Conservation (phyloP, 2,329 filamentous ascomycete species). For the Coniochaeta sp. region DNA sequence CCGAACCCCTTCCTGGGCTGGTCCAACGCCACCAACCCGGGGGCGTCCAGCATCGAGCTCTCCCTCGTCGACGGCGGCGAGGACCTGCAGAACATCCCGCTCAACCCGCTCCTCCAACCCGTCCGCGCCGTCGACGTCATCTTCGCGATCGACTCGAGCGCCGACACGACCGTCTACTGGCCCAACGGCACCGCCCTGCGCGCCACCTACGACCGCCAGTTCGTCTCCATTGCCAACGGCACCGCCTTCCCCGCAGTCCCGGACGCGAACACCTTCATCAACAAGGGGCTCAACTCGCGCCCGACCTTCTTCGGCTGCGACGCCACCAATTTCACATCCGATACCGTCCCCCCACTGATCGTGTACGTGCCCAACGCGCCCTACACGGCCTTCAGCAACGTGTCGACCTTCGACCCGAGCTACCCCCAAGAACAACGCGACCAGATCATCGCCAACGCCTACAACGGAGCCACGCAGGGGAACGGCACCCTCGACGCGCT, state of each 20-base stretch:
- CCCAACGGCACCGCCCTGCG: slow-evolving; percentile 54
- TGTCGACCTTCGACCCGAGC: slow-evolving; percentile 64
- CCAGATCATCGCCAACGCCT: slow-evolving; percentile 79
- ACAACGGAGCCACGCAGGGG: slow-evolving; percentile 72
- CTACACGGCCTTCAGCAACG: slow-evolving; percentile 70
- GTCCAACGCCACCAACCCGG: slow-evolving; percentile 32
- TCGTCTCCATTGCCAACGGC: slow-evolving; percentile 37
- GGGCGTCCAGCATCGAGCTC: slow-evolving; percentile 27
- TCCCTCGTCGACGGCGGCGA: slow-evolving; percentile 43
- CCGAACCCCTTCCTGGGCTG: slow-evolving; percentile 55
- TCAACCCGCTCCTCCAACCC: slow-evolving; percentile 42
- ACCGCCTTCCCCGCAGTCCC: slow-evolving; percentile 54
- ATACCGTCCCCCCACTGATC: slow-evolving; percentile 19
- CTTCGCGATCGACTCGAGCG: slow-evolving; percentile 57
- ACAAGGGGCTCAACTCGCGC: slow-evolving; percentile 49
- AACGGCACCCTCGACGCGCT: slow-evolving; percentile 67
- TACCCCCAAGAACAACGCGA: slow-evolving; percentile 64
- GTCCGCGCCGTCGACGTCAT: slow-evolving; percentile 52
- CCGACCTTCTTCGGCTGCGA: slow-evolving; percentile 60
- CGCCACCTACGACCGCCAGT: slow-evolving; percentile 49
- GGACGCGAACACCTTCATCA: slow-evolving; percentile 45
- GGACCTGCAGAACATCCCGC: slow-evolving; percentile 42
- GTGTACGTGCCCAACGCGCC: slow-evolving; percentile 79
- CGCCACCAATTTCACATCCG: slow-evolving; percentile 20
- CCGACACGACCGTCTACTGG: slow-evolving; percentile 50